A percentile compares a stretch with the other conserved stretches of the same genome.
phyloP scores from a whole-genome alignment of 306 rosid genomes.

The Vachellia pachyceras region DNA sequence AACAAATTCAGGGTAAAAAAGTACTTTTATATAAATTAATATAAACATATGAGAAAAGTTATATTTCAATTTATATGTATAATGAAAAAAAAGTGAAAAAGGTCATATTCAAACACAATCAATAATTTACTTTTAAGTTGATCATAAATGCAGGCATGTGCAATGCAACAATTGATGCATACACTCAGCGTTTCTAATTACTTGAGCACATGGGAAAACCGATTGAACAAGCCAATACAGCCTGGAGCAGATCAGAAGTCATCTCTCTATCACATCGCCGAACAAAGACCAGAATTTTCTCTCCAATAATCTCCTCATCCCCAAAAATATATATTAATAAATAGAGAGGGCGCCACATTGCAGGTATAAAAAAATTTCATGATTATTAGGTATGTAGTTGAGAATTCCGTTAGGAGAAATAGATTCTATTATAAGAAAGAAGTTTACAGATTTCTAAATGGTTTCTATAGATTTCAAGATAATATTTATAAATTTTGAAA shows the following conservation, averaged over 20 bases:
- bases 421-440: no score
- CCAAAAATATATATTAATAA: background rate
- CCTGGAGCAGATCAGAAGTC: conserved; percentile 48
- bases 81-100: no score
- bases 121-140: background rate
- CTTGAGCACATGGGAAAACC: conserved; percentile 32
- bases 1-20: no score
- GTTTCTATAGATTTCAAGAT: no score
- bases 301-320: background rate
- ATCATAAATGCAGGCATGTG: conserved; percentile 40
- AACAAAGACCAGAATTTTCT: background rate
- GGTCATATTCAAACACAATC: no score
- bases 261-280: conserved; percentile 47
- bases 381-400: background rate
- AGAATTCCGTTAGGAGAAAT: no score
- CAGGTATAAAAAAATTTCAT: background rate
- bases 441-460: no score
- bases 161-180: conserved; percentile 37
- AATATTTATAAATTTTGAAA: no score
- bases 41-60: no score
- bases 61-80: no score
- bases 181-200: conserved; percentile 1
- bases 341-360: background rate
- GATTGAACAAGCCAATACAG: conserved; percentile 39
- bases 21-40: no score